These are phyloP conservation scores for Misopates orontium DNA, from an alignment of 257 asterid species.

Conservation along the genomic window DNA sequence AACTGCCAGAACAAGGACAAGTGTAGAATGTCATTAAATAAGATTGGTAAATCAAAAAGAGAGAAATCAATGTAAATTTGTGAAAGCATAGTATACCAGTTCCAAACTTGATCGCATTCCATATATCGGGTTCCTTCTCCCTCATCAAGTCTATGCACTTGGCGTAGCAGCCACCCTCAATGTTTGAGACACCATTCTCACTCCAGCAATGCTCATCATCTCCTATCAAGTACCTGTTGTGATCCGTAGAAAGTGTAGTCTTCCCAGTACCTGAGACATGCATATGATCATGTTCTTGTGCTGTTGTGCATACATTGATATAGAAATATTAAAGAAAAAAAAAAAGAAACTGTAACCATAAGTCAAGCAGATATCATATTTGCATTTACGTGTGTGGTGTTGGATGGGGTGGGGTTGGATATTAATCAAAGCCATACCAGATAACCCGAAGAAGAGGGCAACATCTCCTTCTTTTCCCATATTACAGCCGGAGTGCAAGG, in stretches of 20 bases:
- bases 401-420: too few species aligned
- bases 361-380: too few species aligned
- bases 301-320: too few species aligned
- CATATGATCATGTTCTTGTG: too few species aligned
- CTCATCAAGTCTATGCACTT: constrained; percentile 57
- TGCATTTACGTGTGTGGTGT: too few species aligned
- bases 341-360: too few species aligned
- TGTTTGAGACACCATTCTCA: constrained; percentile 56
- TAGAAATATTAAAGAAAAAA: too few species aligned
- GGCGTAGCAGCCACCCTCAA: constrained; percentile 70
- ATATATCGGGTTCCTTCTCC: constrained; percentile 67
- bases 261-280: constrained; percentile 3
- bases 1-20: constrained; percentile 41
- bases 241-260: constrained; percentile 55
- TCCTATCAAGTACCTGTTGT: constrained; percentile 57
- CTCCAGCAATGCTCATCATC: constrained; percentile 66
- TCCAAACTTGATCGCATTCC: constrained; percentile 70
- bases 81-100: constrained; percentile 38
- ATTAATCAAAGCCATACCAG: constrained; percentile 50
- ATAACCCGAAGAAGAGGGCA: constrained; percentile 90
- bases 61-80: background rate
- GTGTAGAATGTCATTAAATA: background rate
- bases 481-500: constrained; percentile 91
- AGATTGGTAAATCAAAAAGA: background rate
- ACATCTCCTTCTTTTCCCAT: constrained; percentile 90